phyloP scores from a whole-genome alignment of 163 green algal species.

The Volvox carteri region DNA sequence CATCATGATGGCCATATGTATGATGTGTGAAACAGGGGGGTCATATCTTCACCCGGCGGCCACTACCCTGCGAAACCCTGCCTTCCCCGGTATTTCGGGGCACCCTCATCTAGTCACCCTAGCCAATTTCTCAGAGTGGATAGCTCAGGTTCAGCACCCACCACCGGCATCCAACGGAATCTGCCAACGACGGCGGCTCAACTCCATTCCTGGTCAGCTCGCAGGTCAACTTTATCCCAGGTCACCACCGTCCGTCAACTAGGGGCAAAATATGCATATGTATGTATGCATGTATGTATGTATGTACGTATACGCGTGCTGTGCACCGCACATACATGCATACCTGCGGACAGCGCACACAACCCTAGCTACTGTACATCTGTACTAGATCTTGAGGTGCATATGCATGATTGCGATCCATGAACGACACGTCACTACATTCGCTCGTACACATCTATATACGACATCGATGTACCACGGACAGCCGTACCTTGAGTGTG shows the following conservation, averaged over 20 bases:
- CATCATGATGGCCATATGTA: no score
- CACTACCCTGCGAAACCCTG: no score
- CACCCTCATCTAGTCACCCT: neutral
- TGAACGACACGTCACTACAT: neutral
- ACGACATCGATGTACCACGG: neutral
- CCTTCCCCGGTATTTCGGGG: neutral
- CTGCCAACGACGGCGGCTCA: neutral
- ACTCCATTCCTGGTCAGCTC: no score
- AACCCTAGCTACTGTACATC: neutral
- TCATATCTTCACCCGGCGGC: no score
- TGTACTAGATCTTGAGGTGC: neutral
- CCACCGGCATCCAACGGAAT: neutral
- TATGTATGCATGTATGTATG: neutral
- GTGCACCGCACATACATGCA: neutral
- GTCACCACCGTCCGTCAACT: neutral
- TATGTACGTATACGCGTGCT: neutral
- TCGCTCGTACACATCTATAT: neutral
- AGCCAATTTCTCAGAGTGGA: no score
- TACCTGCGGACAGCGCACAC: neutral
- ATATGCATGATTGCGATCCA: neutral
- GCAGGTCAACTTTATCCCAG: no score
- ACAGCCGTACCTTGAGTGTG: slow-evolving; percentile 42
- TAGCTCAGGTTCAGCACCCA: neutral
- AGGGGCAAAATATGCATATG: neutral
- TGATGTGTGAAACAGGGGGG: no score